Evolutionary conservation across 2,329 filamentous ascomycete genomes (phyloP), one percentile per base, ranked within the genome.

Genomic region (Madurella fahalii): DNA sequence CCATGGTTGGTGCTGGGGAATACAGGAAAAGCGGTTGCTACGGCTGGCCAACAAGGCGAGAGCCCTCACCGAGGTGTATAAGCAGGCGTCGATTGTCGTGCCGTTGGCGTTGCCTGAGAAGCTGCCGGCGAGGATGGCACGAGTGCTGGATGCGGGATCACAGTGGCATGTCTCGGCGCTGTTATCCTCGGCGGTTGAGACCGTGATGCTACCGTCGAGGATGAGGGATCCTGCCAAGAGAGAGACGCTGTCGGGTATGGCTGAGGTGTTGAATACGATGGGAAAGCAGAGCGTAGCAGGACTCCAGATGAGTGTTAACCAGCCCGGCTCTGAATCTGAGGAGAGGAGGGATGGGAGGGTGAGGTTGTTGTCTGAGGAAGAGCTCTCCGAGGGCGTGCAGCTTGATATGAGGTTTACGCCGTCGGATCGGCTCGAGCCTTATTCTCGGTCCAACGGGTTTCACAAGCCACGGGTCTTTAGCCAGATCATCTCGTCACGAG

Each of bases 141-240:
- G 13, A 9, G 13, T 15, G 2, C 61, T 94, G 13, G 81, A 92
- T 63, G 61, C 70, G 9, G 70, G 73, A 8, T 94, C 89, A 0
- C 74, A 78, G 53, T 99, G 94, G 94, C 85, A 95, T 63, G 82
- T 82, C 3, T 86, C 90, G 12, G 92, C 87, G 2, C 72, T 96
- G 13, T 79, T 95, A 58, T 82, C 84, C 13, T 78, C 88, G 1
- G 89, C 87, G 1, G 68, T 96, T 12, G 94, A 97, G 69, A 90
- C 84, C 20, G 82, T 87, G 34, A 89, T 87, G 1, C 72, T 97
- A 13, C 88, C 89, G 7, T 86, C 89, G 1, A 81, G 93, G 2
- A 72, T 96, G 31, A 79, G 77, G 31, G 69, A 77, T 11, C 69
- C 69, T 4, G 68, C 63, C 58, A 75, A 68, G 61, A 72, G 72